Conservation (phyloP, 176 grass and related monocot genomes). For the Elaeis guineensis region DNA sequence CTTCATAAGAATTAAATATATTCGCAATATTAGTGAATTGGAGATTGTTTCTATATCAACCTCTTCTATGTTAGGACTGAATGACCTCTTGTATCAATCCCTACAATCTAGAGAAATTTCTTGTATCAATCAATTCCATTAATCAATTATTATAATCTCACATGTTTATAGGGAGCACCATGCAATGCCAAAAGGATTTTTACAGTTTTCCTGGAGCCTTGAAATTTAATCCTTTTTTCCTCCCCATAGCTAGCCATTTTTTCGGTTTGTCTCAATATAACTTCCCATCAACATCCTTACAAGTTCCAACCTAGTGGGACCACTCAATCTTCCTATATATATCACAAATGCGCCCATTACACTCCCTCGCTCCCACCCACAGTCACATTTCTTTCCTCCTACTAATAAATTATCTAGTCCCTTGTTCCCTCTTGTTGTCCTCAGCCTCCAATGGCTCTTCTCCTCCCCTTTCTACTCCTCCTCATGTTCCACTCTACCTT, state of each 20-base stretch:
- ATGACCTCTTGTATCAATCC: too few species aligned
- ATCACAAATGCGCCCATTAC: background rate
- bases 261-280: background rate
- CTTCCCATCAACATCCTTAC: background rate
- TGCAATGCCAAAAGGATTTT: too few species aligned
- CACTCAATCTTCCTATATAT: background rate
- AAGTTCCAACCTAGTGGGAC: background rate
- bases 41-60: too few species aligned
- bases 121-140: too few species aligned
- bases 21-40: too few species aligned
- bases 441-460: constrained; percentile 9
- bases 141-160: too few species aligned
- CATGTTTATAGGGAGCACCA: too few species aligned
- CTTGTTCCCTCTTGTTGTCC: background rate
- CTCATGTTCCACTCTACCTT: constrained; percentile 13
- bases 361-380: background rate
- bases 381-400: background rate
- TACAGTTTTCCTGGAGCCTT: too few species aligned
- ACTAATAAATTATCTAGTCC: background rate
- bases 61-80: too few species aligned
- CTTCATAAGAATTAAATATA: too few species aligned
- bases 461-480: constrained; percentile 11
- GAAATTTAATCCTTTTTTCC: too few species aligned
- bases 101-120: too few species aligned
- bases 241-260: background rate